These are phyloP conservation scores for Aspergillus pseudonomiae DNA, from an alignment of 2,329 filamentous ascomycete genomes.

Conservation along the genomic window DNA sequence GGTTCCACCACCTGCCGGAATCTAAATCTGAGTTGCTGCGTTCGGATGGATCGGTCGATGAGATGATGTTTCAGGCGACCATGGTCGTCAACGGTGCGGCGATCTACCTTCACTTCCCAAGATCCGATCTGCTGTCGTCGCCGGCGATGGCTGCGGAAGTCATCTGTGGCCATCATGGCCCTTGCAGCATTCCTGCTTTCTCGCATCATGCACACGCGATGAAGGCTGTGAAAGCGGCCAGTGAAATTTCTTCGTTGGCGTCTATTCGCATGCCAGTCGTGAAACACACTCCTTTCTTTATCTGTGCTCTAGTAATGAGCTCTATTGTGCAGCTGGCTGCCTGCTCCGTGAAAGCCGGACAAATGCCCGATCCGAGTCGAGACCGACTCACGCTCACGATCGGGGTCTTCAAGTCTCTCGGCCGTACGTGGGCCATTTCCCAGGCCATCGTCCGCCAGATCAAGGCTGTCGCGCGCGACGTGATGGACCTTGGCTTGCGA, in stretches of 20 bases:
- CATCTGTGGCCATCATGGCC: conserved; percentile 45
- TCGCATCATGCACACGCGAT: conserved; percentile 64
- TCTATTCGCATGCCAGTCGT: conserved; percentile 61
- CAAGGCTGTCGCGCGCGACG: conserved; percentile 75
- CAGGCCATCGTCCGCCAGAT: conserved; percentile 72
- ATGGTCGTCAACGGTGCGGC: conserved; percentile 70
- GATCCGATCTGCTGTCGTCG: conserved; percentile 69
- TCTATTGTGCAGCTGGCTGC: conserved; percentile 81
- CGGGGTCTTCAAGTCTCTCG: conserved; percentile 71
- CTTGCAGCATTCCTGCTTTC: conserved; percentile 43
- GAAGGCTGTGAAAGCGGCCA: conserved; percentile 78
- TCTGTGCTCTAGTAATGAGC: conserved; percentile 75
- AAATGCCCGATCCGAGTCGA: conserved; percentile 60
- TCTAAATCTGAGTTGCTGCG: conserved; percentile 71
- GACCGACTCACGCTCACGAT: conserved; percentile 79
- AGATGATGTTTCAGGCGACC: conserved; percentile 88
- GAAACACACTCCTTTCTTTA: conserved; percentile 81
- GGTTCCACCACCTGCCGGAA: conserved; percentile 76
- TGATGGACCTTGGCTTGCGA: conserved; percentile 52
- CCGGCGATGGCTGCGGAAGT: conserved; percentile 53
- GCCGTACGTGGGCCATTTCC: conserved; percentile 73
- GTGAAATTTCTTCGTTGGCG: conserved; percentile 76
- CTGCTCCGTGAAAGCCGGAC: conserved; percentile 64
- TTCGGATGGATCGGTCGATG: conserved; percentile 73
- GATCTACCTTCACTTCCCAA: conserved; percentile 78